These are phyloP conservation scores for Ophiostoma fasciatum DNA, from an alignment of 2,329 filamentous ascomycete species.

Conservation along the genomic window DNA sequence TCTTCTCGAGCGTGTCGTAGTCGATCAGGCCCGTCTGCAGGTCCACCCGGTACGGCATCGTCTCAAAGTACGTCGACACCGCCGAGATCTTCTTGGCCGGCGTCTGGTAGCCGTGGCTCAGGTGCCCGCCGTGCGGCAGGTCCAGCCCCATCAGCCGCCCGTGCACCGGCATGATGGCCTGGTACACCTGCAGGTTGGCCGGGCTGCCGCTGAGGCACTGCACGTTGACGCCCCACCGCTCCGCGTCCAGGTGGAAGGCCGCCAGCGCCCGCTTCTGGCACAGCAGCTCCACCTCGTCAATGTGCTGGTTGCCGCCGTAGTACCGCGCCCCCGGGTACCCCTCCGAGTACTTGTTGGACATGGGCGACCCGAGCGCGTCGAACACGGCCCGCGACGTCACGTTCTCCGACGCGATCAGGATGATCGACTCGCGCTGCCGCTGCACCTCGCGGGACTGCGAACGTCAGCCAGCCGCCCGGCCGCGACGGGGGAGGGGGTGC, in stretches of 20 bases:
- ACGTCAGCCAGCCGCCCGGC: too few relatives aligned
- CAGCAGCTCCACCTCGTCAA: conserved; percentile 86
- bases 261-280: conserved; percentile 90
- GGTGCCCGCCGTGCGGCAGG: conserved; percentile 83
- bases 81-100: conserved; percentile 94
- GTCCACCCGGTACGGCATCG: conserved; percentile 86
- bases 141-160: conserved; percentile 95
- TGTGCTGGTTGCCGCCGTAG: conserved; percentile 98
- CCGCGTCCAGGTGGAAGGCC: conserved; percentile 72
- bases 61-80: conserved; percentile 98
- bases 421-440: conserved; percentile 95
- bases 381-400: conserved; percentile 97
- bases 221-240: conserved; percentile 97
- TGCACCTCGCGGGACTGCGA: conserved; percentile 75
- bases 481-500: conserved; percentile 12
- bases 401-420: conserved; percentile 98
- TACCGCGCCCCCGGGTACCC: conserved; percentile 96
- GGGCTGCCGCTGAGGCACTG: conserved; percentile 87
- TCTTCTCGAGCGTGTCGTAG: conserved; percentile 83
- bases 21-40: conserved; percentile 90
- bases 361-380: conserved; percentile 85
- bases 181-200: conserved; percentile 96
- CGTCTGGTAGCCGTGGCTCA: conserved; percentile 96
- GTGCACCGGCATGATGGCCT: conserved; percentile 90
- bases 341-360: conserved; percentile 99